Base-by-base conservation (phyloP, 805 yeast genomes). In the Myxozyma lipomycoides region DNA sequence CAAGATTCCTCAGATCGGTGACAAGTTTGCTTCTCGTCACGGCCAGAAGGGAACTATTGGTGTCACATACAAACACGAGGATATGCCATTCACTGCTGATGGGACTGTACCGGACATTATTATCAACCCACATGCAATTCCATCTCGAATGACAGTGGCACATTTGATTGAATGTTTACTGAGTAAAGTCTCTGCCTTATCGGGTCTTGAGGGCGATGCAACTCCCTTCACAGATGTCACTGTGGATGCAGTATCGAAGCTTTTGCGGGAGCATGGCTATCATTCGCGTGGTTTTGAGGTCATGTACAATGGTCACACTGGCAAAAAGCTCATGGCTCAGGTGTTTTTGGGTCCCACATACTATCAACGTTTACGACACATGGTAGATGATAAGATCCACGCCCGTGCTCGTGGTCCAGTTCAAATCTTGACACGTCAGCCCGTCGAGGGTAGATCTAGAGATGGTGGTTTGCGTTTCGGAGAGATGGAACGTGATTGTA, bases 41-140 rank as follows among this genome's bases (percentile, higher is more conserved):
- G 99, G 99, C 69, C 99, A 93, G 73, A 93, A 93, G 75, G 99
- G 99, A 84, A 93, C 98, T 19, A 90, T 93, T 71, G 99, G 99
- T 83, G 93, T 93, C 58, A 93, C 98, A 0, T 93, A 91, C 68
- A 81, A 97, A 69, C 93, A 91, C 69, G 99, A 93, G 71, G 99
- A 93, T 69, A 91, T 93, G 98, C 99, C 98, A 25, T 93, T 93
- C 69, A 83, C 95, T 6, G 77, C 87, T 2, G 95, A 91, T 69
- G 99, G 99, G 70, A 71, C 91, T 67, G 97, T 91, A 35, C 99
- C 99, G 5, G 99, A 93, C 73, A 77, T 93, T 67, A 88, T 93
- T 64, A 93, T 93, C 68, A 93, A 93, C 70, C 99, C 99, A 1
- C 99, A 93, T 72, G 98, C 98, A 67, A 93, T 93, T 79, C 99